A percentile compares a stretch with the other conserved stretches of the same genome.
Evolutionary conservation across 2,329 filamentous ascomycete species (phyloP).

Genomic region (Arthrobotrys sphaeroides): DNA sequence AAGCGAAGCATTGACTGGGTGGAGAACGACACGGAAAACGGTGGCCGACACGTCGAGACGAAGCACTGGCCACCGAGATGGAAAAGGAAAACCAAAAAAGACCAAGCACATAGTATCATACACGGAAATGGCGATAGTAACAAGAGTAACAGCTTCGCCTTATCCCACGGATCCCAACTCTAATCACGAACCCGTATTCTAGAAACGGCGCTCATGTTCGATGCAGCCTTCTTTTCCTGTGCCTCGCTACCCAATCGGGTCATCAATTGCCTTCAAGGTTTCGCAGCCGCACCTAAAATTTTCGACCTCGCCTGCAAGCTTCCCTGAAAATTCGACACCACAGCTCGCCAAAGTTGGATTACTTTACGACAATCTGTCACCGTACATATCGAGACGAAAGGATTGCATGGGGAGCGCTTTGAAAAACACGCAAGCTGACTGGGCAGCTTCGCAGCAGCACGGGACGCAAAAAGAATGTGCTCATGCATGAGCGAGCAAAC

Average conservation of each 20-base stretch:
- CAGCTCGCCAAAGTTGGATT: slow-evolving; percentile 59
- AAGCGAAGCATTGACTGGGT: neutral
- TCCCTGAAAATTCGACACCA: neutral
- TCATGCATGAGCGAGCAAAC: neutral
- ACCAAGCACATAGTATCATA: no score
- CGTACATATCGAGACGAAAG: slow-evolving; percentile 7
- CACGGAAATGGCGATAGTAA: neutral
- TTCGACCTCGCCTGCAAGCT: slow-evolving; percentile 58
- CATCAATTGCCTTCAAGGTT: neutral
- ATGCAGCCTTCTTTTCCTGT: slow-evolving; percentile 28
- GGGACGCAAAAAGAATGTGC: neutral
- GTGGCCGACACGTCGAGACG: neutral
- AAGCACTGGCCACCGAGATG: neutral
- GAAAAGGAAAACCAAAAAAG: neutral
- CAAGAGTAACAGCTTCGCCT: neutral
- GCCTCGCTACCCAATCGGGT: slow-evolving; percentile 12
- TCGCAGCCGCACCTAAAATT: slow-evolving; percentile 58
- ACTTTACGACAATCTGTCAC: slow-evolving; percentile 40
- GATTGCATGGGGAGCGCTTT: neutral
- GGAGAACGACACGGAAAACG: neutral
- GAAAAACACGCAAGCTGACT: neutral
- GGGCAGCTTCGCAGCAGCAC: neutral
- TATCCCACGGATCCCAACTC: neutral
- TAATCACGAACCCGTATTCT: slow-evolving; percentile 9
- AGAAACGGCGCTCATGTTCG: slow-evolving; percentile 14